phyloP scores from a whole-genome alignment of 2,329 filamentous ascomycete genomes.

The Penicillium sp. region DNA sequence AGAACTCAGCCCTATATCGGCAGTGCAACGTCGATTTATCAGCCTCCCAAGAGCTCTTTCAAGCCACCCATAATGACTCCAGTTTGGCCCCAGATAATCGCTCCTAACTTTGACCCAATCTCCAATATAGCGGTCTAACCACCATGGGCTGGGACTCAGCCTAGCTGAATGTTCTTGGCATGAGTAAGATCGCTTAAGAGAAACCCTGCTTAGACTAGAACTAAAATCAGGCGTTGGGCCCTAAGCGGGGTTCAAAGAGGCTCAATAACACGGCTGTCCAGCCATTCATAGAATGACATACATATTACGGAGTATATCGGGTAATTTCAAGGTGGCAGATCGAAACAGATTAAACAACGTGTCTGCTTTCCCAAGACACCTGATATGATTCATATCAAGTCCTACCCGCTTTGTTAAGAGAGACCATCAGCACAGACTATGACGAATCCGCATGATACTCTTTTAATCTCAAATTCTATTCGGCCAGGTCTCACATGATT shows the following conservation, averaged over 20 bases:
- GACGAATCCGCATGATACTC: conserved; percentile 1
- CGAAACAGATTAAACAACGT: no score
- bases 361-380: background rate
- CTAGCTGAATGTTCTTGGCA: background rate
- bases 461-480: background rate
- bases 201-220: background rate
- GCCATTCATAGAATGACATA: background rate
- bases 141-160: background rate
- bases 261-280: background rate
- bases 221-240: background rate
- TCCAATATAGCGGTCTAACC: conserved; percentile 2
- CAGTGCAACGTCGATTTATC: background rate
- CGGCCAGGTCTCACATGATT: background rate
- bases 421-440: background rate
- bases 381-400: background rate
- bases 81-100: background rate
- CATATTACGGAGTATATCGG: background rate
- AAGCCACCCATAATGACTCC: background rate
- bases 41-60: background rate
- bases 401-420: background rate
- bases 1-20: background rate
- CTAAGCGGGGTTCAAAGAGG: background rate
- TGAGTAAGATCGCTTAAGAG: background rate
- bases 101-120: background rate
- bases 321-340: background rate